Evolutionary conservation across 768 basidiomycete genomes (phyloP).

Genomic region (Leccinum uliginosum): DNA sequence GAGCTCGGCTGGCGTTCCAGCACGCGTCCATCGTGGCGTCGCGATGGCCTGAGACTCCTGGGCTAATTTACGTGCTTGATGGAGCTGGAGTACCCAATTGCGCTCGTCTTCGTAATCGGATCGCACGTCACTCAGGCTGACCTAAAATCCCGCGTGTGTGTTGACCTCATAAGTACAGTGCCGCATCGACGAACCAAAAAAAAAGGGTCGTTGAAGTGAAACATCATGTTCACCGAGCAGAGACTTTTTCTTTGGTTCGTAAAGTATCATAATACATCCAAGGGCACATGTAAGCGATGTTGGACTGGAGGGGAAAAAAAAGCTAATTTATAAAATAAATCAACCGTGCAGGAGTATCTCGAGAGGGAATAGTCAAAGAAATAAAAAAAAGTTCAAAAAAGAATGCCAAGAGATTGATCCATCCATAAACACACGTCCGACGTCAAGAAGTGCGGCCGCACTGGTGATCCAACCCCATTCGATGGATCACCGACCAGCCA

Average conservation of each 20-base stretch:
- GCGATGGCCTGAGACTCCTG: no score
- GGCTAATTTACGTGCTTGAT: not conserved
- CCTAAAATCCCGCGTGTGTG: not conserved
- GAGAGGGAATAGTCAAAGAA: not conserved
- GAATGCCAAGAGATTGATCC: slow-evolving; percentile 3
- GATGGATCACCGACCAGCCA: slow-evolving; percentile 27
- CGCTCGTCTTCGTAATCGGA: not conserved
- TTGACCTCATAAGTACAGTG: no score
- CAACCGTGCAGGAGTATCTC: slow-evolving; percentile 1
- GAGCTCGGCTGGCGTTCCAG: not conserved
- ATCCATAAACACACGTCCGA: not conserved
- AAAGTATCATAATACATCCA: slow-evolving; percentile 3
- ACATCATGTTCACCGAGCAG: not conserved
- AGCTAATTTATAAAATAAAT: slow-evolving; percentile 27
- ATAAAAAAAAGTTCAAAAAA: not conserved
- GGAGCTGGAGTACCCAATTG: not conserved
- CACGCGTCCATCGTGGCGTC: no score
- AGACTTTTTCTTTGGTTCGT: slow-evolving; percentile 7
- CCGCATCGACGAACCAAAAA: not conserved
- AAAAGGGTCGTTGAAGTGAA: not conserved
- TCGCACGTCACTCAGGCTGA: not conserved
- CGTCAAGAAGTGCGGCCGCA: not conserved
- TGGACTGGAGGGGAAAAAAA: not conserved
- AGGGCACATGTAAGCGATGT: not conserved
- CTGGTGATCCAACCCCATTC: not conserved